Evolutionary conservation across 768 basidiomycete species (phyloP).

Genomic region (Suillus weaverae): DNA sequence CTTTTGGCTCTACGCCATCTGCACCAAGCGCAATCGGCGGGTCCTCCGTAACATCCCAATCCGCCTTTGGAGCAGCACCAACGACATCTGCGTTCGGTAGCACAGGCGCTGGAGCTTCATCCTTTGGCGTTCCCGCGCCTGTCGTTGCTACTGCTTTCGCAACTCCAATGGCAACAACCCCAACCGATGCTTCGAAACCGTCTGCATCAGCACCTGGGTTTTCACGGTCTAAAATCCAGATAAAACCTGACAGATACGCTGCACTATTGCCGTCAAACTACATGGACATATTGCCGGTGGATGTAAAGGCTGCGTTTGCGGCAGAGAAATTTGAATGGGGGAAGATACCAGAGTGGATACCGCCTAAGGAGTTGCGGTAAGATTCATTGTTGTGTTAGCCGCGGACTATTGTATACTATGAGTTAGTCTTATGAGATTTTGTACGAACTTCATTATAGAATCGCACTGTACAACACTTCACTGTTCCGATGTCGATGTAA

Average conservation of each 20-base stretch:
- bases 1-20: neutral
- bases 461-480: neutral
- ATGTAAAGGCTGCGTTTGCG: constrained; percentile 53
- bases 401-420: constrained; percentile 2
- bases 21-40: constrained; percentile 3
- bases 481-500: neutral
- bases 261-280: constrained; percentile 59
- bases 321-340: constrained; percentile 64
- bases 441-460: neutral
- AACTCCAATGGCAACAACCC: constrained; percentile 25
- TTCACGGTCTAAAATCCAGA: constrained; percentile 34
- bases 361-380: constrained; percentile 60
- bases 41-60: constrained; percentile 4
- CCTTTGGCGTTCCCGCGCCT: constrained; percentile 24
- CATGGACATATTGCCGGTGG: constrained; percentile 49
- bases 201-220: constrained; percentile 34
- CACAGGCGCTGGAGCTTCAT: constrained; percentile 19
- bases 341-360: constrained; percentile 73
- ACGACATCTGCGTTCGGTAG: constrained; percentile 18
- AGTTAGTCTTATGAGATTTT: constrained; percentile 1
- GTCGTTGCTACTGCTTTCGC: constrained; percentile 25
- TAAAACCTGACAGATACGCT: constrained; percentile 57
- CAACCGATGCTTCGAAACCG: constrained; percentile 19
- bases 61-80: constrained; percentile 29
- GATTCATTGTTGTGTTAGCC: neutral